Evolutionary conservation across 78 protist genomes (phyloP).

Genomic region (Corallochytrium limacisporum): DNA sequence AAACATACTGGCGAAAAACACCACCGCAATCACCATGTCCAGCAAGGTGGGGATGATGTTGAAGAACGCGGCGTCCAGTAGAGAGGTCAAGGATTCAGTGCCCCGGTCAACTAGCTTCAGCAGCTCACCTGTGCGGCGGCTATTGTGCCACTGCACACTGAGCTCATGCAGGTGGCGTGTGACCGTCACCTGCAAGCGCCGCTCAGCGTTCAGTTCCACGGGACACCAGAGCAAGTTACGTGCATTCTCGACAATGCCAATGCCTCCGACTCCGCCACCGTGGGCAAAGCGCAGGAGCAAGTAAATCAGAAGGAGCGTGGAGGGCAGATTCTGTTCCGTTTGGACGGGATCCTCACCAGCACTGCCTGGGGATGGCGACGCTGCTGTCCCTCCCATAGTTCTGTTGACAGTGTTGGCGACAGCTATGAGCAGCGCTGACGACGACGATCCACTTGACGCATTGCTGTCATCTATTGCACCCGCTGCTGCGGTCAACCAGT

Average conservation of each 20-base stretch:
- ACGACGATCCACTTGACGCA: not conserved
- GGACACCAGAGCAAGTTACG: constrained; percentile 2
- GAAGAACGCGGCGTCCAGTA: constrained; percentile 2
- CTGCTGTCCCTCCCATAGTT: too few relatives aligned
- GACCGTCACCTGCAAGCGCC: not conserved
- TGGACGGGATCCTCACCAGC: not conserved
- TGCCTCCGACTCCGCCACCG: not conserved
- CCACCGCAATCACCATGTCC: constrained; percentile 14
- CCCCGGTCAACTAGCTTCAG: constrained; percentile 27
- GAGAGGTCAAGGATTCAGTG: not conserved
- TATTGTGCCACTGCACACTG: constrained; percentile 5
- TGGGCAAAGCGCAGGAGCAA: not conserved
- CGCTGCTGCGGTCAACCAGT: too few relatives aligned
- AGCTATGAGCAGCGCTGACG: not conserved
- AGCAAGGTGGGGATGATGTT: constrained; percentile 30
- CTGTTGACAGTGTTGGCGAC: too few relatives aligned
- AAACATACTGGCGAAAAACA: not conserved
- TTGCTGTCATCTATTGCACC: too few relatives aligned
- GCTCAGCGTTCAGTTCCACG: not conserved
- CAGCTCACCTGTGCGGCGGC: constrained; percentile 29
- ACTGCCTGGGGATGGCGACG: too few relatives aligned
- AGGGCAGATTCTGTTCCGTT: too few relatives aligned
- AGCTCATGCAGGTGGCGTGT: constrained; percentile 20
- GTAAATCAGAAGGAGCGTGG: not conserved
- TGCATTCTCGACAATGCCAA: not conserved